Evolutionary conservation across 495 filamentous ascomycete species (phyloP), one percentile per base, ranked within the genome.

Genomic region (Talaromyces adpressus): DNA sequence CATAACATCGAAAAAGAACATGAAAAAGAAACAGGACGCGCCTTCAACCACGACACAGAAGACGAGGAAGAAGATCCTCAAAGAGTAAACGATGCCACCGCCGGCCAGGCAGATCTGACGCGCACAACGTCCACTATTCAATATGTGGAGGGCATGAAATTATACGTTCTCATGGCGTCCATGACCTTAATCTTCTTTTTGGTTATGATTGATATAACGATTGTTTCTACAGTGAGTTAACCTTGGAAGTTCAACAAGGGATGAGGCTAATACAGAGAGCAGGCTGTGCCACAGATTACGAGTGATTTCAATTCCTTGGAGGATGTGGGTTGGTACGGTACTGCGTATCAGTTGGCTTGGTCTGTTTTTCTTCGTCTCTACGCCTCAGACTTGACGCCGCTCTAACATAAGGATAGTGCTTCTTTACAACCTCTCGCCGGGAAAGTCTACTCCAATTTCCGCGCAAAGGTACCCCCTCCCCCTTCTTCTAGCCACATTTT

Each of bases 181-280:
- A 45, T 67, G 12, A 67, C 65, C 0, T n/a, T 79, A 6, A 75
- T 72, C n/a, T 68, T 65, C 49, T 82, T 83, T 65, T 65, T 83
- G 27, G 71, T 82, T 65, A 65, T 84, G 59, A 68, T 85, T 3
- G 82, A 84, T 65, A 70, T 66, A n/a, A 74, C 81, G 2, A 83
- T 85, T 63, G 66, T 85, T 63, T 64, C 72, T 12, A 82, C 82
- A 0, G 81, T 81, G 58, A 67, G 70, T 36, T 45, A 14, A 30
- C 20, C 5, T 27, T 4, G n/a, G n/a, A n/a, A n/a, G n/a, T n/a
- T 29, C 16, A 29, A 16, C 6, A 52, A n/a, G 6, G 18, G 41
- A 62, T 45, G n/a, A 39, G 20, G 32, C 32, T 51, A 29, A 51
- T 41, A 30, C 3, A 34, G 25, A 41, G 18, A 57, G 53, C 62